Conservation (phyloP, 805 yeast species). For the Soucietia sequanensis region DNA sequence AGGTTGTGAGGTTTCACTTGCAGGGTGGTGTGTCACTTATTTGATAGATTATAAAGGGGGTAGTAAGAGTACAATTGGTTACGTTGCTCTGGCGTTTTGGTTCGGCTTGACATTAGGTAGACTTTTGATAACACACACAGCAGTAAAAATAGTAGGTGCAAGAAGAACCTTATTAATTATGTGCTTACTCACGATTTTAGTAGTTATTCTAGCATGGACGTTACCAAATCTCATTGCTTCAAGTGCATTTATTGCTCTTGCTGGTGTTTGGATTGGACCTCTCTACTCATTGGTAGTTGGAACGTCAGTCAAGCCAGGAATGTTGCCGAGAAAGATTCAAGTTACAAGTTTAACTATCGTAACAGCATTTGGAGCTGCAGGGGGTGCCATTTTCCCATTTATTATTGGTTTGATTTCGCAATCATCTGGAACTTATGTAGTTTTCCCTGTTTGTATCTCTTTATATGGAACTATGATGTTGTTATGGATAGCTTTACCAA, state of each 20-base stretch:
- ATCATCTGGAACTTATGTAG: conserved; percentile 45
- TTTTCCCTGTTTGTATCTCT: conserved; percentile 47
- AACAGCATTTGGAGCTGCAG: conserved; percentile 57
- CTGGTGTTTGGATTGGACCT: conserved; percentile 68
- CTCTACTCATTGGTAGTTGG: conserved; percentile 55
- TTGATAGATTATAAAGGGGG: conserved; percentile 55
- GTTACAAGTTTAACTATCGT: conserved; percentile 49
- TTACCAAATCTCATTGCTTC: conserved; percentile 44
- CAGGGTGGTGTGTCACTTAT: conserved; percentile 70
- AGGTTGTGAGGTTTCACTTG: conserved; percentile 68
- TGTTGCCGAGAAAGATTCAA: conserved; percentile 52
- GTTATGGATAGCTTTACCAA: conserved; percentile 44
- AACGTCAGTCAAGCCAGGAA: conserved; percentile 37
- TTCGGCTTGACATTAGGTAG: conserved; percentile 68
- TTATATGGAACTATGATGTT: conserved; percentile 31
- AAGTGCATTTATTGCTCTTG: conserved; percentile 45
- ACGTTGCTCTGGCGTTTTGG: conserved; percentile 71
- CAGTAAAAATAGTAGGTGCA: conserved; percentile 42
- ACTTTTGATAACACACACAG: conserved; percentile 43
- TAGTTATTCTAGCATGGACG: conserved; percentile 48
- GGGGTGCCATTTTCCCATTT: conserved; percentile 58
- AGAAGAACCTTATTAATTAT: conserved; percentile 42
- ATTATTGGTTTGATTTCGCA: conserved; percentile 50
- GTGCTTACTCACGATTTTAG: conserved; percentile 30
- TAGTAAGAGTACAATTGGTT: conserved; percentile 48